Evolutionary conservation across 148 eudicot genomes (phyloP).

Genomic region (Dysphania ambrosioides): DNA sequence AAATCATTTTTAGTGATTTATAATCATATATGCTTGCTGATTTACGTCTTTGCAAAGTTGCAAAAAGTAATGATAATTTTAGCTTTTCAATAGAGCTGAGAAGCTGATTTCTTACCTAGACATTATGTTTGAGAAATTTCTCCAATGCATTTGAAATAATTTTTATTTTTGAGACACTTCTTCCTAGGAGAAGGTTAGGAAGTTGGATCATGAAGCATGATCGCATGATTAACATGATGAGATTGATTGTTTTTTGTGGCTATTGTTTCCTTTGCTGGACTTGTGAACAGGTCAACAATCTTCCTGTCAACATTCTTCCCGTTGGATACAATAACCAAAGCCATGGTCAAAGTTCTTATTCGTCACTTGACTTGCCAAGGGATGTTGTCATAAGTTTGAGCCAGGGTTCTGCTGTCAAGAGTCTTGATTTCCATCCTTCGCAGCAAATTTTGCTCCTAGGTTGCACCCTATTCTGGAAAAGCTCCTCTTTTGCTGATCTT

Average conservation of each 20-base stretch:
- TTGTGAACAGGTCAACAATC: constrained; percentile 52
- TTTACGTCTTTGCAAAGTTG: not conserved
- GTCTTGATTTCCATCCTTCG: constrained; percentile 89
- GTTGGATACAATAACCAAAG: constrained; percentile 58
- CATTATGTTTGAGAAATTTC: not conserved
- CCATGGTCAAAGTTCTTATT: constrained; percentile 71
- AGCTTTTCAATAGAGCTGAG: not conserved
- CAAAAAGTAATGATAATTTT: not conserved
- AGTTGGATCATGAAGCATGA: not conserved
- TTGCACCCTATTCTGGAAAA: constrained; percentile 27
- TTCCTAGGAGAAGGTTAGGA: not conserved
- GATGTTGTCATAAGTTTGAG: constrained; percentile 60
- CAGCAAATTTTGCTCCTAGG: constrained; percentile 85
- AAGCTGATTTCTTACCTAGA: not conserved
- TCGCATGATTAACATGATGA: not conserved
- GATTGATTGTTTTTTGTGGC: no score
- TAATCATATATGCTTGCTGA: not conserved
- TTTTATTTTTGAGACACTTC: not conserved
- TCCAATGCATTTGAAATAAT: not conserved
- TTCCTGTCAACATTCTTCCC: constrained; percentile 71
- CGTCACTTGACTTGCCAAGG: constrained; percentile 79
- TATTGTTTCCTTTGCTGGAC: constrained; percentile 22
- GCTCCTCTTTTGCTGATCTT: not conserved
- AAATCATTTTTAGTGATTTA: no score
- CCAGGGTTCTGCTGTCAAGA: constrained; percentile 84